Percentiles rank a stretch among this genome's conserved stretches.
Conservation (phyloP, 129 eudicot genomes). For the Helianthus tuberosus region DNA sequence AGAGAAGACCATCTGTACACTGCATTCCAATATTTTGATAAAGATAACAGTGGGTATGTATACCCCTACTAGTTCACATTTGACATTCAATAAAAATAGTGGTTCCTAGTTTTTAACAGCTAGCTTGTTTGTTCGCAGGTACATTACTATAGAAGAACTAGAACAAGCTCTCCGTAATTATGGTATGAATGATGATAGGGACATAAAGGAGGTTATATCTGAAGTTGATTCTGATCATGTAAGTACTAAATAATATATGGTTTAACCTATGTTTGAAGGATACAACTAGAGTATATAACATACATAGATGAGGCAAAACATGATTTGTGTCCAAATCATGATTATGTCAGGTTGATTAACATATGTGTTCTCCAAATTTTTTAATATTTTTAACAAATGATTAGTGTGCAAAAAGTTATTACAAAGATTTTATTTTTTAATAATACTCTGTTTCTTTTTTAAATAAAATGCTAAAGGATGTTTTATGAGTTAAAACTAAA, state of each 20-base stretch:
- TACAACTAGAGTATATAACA: too few relatives aligned
- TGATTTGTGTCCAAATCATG: too few relatives aligned
- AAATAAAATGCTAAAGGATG: too few relatives aligned
- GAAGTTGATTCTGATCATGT: constrained; percentile 79
- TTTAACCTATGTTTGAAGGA: not conserved
- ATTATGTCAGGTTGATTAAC: too few relatives aligned
- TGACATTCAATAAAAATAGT: not conserved
- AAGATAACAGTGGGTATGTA: constrained; percentile 81
- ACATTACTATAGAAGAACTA: constrained; percentile 75
- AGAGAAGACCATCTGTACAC: constrained; percentile 89
- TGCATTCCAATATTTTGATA: constrained; percentile 86
- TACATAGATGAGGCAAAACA: too few relatives aligned
- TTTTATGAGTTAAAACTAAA: not conserved
- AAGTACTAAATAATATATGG: constrained; percentile 29
- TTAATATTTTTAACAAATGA: too few relatives aligned
- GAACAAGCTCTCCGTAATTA: constrained; percentile 81
- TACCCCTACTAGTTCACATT: not conserved
- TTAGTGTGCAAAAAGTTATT: too few relatives aligned
- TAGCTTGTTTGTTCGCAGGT: constrained; percentile 36
- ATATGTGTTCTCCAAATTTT: too few relatives aligned
- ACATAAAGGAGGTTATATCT: constrained; percentile 75
- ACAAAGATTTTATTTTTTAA: too few relatives aligned
- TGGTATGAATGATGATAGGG: constrained; percentile 67
- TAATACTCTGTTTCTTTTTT: too few relatives aligned
- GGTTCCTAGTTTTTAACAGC: not conserved